phyloP scores from a whole-genome alignment of 305 asterid species.

The Ajuga reptans region DNA sequence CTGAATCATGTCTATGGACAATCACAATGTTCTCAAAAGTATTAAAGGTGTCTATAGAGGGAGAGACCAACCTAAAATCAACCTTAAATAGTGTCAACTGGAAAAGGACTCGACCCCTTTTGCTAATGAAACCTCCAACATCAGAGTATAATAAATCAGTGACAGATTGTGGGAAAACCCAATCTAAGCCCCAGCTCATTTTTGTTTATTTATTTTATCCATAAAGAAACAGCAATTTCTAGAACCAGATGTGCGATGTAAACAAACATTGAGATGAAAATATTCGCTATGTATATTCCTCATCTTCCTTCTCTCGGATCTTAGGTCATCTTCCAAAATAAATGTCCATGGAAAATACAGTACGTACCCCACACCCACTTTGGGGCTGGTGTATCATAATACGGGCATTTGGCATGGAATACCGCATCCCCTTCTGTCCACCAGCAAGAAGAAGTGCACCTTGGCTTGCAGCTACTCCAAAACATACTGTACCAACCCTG shows the following conservation, averaged over 20 bases:
- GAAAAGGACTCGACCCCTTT: no score
- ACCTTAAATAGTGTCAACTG: no score
- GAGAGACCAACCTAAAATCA: not conserved
- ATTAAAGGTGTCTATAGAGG: not conserved
- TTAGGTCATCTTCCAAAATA: constrained; percentile 5
- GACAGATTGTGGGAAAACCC: no score
- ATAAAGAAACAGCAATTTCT: not conserved
- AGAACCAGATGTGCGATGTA: not conserved
- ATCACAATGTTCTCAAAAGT: not conserved
- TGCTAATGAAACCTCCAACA: no score
- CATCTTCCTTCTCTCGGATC: constrained; percentile 3
- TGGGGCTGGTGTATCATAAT: constrained; percentile 64
- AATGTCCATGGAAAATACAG: constrained; percentile 3
- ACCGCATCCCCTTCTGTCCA: constrained; percentile 64
- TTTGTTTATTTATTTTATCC: not conserved
- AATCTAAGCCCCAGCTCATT: not conserved
- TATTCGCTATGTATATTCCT: not conserved
- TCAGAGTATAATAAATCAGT: no score
- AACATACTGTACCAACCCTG: constrained; percentile 80
- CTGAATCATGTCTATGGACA: constrained; percentile 3
- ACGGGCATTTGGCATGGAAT: constrained; percentile 62
- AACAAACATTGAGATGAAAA: constrained; percentile 1
- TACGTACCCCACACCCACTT: constrained; percentile 71
- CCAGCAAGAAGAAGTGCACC: constrained; percentile 88
- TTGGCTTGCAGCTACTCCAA: constrained; percentile 80